A percentile compares a stretch with the other conserved stretches of the same genome.
These are phyloP conservation scores for Exophiala sp. DNA, from an alignment of 2,329 filamentous ascomycete species.

Conservation along the genomic window DNA sequence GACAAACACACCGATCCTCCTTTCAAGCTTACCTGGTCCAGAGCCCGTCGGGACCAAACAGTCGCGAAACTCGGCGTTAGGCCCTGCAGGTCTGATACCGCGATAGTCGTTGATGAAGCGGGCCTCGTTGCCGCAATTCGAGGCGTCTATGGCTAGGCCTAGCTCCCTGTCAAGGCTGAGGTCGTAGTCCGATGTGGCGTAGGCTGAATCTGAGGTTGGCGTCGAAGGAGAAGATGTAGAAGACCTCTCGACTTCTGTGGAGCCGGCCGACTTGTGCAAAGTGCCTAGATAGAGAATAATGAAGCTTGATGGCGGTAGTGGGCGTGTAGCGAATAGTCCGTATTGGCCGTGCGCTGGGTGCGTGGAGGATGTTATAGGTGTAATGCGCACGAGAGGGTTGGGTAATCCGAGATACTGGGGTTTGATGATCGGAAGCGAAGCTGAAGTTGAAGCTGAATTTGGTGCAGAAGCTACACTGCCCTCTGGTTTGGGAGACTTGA, in stretches of 20 bases:
- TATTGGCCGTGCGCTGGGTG: constrained; percentile 48
- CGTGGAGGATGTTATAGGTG: constrained; percentile 35
- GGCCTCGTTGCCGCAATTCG: constrained; percentile 46
- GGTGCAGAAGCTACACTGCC: no score
- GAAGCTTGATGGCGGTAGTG: constrained; percentile 42
- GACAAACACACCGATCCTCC: constrained; percentile 48
- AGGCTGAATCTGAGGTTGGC: constrained; percentile 35
- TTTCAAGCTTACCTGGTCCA: constrained; percentile 37
- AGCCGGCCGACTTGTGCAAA: constrained; percentile 36
- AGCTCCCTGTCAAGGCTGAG: constrained; percentile 47
- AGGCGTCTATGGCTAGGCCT: constrained; percentile 46
- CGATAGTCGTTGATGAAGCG: constrained; percentile 52
- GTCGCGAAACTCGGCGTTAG: constrained; percentile 41
- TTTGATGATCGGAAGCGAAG: constrained; percentile 8
- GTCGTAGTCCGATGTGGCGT: constrained; percentile 44
- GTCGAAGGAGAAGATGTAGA: neutral
- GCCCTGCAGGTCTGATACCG: constrained; percentile 36
- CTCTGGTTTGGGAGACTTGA: neutral
- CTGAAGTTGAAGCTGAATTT: neutral
- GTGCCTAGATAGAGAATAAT: constrained; percentile 48
- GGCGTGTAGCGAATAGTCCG: constrained; percentile 41
- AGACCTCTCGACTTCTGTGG: neutral
- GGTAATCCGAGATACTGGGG: neutral
- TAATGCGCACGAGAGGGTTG: constrained; percentile 38
- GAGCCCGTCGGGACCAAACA: constrained; percentile 35